Evolutionary conservation across 2,329 filamentous ascomycete species (phyloP).

Genomic region (Zalaria obscura): DNA sequence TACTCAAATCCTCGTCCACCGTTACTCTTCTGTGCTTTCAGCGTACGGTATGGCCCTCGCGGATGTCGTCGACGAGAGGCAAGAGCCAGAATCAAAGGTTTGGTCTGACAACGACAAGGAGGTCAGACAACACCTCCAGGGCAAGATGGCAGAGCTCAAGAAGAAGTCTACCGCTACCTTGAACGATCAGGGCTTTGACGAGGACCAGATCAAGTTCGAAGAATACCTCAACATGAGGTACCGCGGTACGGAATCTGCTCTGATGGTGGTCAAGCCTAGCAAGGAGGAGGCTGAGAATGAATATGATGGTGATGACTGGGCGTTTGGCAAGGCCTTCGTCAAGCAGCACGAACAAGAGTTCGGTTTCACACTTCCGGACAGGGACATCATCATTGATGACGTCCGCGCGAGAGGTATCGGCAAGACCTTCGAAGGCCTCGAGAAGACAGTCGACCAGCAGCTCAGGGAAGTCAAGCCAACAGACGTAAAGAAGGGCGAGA

Average conservation of each 20-base stretch:
- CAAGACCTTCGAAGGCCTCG: constrained; percentile 67
- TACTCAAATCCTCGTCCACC: constrained; percentile 69
- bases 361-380: constrained; percentile 71
- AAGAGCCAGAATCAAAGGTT: constrained; percentile 55
- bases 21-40: constrained; percentile 78
- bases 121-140: constrained; percentile 47
- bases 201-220: constrained; percentile 65
- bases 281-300: constrained; percentile 45
- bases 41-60: constrained; percentile 89
- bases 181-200: constrained; percentile 63
- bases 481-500: constrained; percentile 41
- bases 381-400: constrained; percentile 83
- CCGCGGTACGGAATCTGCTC: constrained; percentile 74
- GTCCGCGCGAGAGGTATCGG: constrained; percentile 79
- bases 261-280: constrained; percentile 73
- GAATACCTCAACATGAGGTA: constrained; percentile 93
- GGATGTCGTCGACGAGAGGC: constrained; percentile 82
- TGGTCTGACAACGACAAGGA: constrained; percentile 43
- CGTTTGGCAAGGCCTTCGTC: constrained; percentile 72
- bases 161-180: constrained; percentile 56
- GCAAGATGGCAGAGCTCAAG: constrained; percentile 68
- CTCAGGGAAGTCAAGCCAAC: constrained; percentile 53
- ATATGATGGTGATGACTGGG: constrained; percentile 57
- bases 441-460: constrained; percentile 75
- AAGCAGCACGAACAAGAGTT: constrained; percentile 86